A percentile compares a stretch with the other conserved stretches of the same genome.
Conservation (phyloP, 495 filamentous ascomycete species). For the Penicillium arizonense region DNA sequence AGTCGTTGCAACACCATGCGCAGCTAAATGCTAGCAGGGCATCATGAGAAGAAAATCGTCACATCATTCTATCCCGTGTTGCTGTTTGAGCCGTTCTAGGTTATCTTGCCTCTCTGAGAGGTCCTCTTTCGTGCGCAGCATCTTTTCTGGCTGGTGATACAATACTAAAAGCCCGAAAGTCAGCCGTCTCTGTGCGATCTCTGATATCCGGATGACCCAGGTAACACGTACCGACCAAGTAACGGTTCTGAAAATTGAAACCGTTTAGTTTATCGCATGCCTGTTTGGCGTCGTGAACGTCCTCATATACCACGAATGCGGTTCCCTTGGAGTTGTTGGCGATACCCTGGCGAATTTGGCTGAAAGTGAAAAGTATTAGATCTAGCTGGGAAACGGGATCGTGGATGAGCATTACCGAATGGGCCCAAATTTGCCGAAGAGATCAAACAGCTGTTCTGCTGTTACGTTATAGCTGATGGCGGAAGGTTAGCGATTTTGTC, state of each 20-base stretch:
- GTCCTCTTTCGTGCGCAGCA: slow-evolving; percentile 88
- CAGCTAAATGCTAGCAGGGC: slow-evolving; percentile 41
- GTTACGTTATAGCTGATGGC: slow-evolving; percentile 84
- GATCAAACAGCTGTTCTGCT: slow-evolving; percentile 88
- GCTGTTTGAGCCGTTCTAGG: slow-evolving; percentile 95
- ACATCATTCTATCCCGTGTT: slow-evolving; percentile 96
- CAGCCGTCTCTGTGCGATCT: slow-evolving; percentile 1
- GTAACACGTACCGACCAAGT: slow-evolving; percentile 83
- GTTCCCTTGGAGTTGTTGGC: slow-evolving; percentile 97
- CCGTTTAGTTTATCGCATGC: slow-evolving; percentile 99
- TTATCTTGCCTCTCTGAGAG: slow-evolving; percentile 91
- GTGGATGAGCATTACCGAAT: slow-evolving; percentile 63
- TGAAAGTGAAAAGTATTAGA: slow-evolving; percentile 42
- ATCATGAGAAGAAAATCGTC: slow-evolving; percentile 34
- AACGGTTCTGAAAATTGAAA: slow-evolving; percentile 99
- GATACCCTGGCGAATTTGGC: slow-evolving; percentile 98
- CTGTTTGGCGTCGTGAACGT: slow-evolving; percentile 97
- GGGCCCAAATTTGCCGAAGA: slow-evolving; percentile 92
- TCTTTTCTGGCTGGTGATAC: slow-evolving; percentile 99
- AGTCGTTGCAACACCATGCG: slow-evolving; percentile 34
- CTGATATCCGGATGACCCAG: not conserved
- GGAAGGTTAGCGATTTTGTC: slow-evolving; percentile 12
- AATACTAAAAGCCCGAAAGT: slow-evolving; percentile 59
- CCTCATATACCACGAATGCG: slow-evolving; percentile 98
- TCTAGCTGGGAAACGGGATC: not conserved